Evolutionary conservation across 805 yeast species (phyloP).

Genomic region (Wickerhamomyces chaumierensis): DNA sequence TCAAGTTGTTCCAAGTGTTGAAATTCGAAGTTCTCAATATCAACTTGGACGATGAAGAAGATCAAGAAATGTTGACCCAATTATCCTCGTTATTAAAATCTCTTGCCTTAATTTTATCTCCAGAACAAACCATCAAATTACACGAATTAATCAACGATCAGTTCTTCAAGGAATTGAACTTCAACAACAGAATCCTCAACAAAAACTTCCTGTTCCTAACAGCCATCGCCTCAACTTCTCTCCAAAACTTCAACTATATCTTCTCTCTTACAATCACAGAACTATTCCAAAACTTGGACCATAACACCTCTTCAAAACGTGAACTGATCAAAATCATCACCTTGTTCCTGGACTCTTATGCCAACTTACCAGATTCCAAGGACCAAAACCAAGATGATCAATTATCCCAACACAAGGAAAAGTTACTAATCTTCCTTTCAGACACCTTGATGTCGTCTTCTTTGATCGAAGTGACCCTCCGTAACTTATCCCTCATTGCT

Average conservation of each 20-base stretch:
- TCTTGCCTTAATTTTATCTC: neutral
- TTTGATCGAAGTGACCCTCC: constrained; percentile 54
- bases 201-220: neutral
- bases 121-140: constrained; percentile 25
- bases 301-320: constrained; percentile 48
- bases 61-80: constrained; percentile 12
- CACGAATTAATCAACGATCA: constrained; percentile 17
- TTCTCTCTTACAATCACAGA: neutral
- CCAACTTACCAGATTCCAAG: too few relatives aligned
- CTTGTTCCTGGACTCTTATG: constrained; percentile 38
- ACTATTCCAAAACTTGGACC: constrained; percentile 22
- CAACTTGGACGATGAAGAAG: constrained; percentile 40
- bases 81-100: neutral
- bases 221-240: neutral
- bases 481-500: constrained; percentile 56
- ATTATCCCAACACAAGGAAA: constrained; percentile 67
- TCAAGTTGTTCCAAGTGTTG: constrained; percentile 73
- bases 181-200: constrained; percentile 31
- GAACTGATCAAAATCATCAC: constrained; percentile 49
- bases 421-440: constrained; percentile 55
- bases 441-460: constrained; percentile 60
- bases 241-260: neutral
- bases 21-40: constrained; percentile 78
- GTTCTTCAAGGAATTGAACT: constrained; percentile 38
- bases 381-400: too few relatives aligned